A percentile compares a stretch with the other conserved stretches of the same genome.
Conservation (phyloP, 2,329 filamentous ascomycete genomes). For the Didymella keratinophila region DNA sequence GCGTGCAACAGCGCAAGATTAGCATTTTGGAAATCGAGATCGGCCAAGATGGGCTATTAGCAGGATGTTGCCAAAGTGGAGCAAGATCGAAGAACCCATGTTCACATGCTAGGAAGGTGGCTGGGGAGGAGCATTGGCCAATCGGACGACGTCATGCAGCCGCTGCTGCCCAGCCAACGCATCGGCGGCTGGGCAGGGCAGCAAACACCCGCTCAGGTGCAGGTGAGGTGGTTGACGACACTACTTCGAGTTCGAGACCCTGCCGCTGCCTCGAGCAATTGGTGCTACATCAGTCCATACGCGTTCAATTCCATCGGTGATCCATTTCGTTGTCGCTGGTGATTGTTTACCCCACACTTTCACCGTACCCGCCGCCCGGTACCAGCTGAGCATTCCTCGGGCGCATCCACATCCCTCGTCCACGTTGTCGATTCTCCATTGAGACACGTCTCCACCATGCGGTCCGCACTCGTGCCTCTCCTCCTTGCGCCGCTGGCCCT, state of each 20-base stretch:
- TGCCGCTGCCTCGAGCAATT: conserved; percentile 14
- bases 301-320: conserved; percentile 1
- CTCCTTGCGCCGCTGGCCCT: conserved; percentile 40
- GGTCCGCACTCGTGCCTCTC: conserved; percentile 33
- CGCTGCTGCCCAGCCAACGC: conserved; percentile 13
- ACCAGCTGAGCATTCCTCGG: conserved; percentile 22
- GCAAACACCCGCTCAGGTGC: conserved; percentile 15
- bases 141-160: conserved; percentile 22
- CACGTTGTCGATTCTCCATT: conserved; percentile 6
- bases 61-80: not conserved
- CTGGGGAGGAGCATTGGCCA: conserved; percentile 7
- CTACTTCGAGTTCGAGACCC: conserved; percentile 12
- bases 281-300: conserved; percentile 10
- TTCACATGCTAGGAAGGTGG: conserved; percentile 12
- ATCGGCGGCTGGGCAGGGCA: conserved; percentile 13
- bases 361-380: conserved; percentile 7
- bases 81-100: conserved; percentile 4
- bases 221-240: conserved; percentile 16
- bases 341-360: conserved; percentile 21
- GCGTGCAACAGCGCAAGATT: conserved; percentile 9
- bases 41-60: conserved; percentile 1
- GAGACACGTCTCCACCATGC: conserved; percentile 36
- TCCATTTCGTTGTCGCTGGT: not conserved
- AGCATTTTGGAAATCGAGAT: conserved; percentile 4
- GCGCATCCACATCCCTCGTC: conserved; percentile 30